Evolutionary conservation across 2,329 filamentous ascomycete genomes (phyloP).

Genomic region (Fusarium annulatum): DNA sequence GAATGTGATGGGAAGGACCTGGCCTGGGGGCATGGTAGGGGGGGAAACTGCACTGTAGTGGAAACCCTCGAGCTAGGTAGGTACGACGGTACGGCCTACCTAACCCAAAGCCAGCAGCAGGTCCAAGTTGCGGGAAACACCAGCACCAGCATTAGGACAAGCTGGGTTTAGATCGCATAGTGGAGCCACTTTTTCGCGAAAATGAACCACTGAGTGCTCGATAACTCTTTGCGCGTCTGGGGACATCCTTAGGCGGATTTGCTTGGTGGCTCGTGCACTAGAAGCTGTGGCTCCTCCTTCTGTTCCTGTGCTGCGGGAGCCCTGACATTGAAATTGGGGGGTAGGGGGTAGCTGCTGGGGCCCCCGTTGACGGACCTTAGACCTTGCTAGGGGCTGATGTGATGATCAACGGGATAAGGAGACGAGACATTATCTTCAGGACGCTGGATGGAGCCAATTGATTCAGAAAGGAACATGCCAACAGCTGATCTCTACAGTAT

Average conservation of each 20-base stretch:
- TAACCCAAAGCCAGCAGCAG: conserved; percentile 33
- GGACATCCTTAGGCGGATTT: conserved; percentile 19
- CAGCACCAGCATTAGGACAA: conserved; percentile 13
- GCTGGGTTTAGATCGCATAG: conserved; percentile 26
- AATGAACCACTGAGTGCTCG: conserved; percentile 18
- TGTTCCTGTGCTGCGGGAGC: conserved; percentile 40
- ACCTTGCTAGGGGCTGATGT: conserved; percentile 38
- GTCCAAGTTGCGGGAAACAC: conserved; percentile 30
- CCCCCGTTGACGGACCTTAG: conserved; percentile 22
- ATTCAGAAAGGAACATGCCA: neutral
- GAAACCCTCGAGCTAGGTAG: conserved; percentile 26
- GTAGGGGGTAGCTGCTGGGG: conserved; percentile 30
- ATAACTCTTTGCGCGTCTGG: conserved; percentile 1
- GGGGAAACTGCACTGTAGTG: conserved; percentile 41
- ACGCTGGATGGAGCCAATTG: neutral
- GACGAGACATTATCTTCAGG: conserved; percentile 15
- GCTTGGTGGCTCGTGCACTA: conserved; percentile 39
- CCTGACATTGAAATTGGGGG: conserved; percentile 45
- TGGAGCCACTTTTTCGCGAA: conserved; percentile 11
- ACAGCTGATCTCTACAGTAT: neutral
- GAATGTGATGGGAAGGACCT: conserved; percentile 29
- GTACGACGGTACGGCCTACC: neutral
- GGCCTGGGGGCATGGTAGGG: conserved; percentile 33
- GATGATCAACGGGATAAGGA: conserved; percentile 16
- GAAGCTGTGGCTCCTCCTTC: conserved; percentile 28